These are phyloP conservation scores for Gymnopilus dilepis DNA, from an alignment of 768 basidiomycete species.

Conservation along the genomic window DNA sequence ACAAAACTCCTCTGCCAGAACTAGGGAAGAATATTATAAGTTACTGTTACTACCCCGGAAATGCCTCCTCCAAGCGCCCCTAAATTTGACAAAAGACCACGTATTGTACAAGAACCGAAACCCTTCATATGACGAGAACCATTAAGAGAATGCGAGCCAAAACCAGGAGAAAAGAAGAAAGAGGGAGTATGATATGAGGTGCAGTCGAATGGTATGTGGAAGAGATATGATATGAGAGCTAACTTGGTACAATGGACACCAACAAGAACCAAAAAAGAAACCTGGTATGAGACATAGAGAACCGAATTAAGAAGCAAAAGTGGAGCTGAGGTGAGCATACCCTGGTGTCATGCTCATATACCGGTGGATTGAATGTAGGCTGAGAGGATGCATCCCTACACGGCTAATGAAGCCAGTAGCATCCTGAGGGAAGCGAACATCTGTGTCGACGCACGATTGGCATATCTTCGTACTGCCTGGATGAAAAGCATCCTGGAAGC, in stretches of 20 bases:
- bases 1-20: background rate
- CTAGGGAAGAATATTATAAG: background rate
- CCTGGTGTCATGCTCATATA: background rate
- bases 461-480: too few species aligned
- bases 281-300: background rate
- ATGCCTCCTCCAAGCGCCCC: slow-evolving; percentile 3
- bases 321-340: background rate
- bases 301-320: background rate
- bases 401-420: background rate
- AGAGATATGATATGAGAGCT: background rate
- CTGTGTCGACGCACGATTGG: background rate
- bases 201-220: background rate
- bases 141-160: background rate
- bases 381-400: background rate
- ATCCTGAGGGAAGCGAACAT: background rate
- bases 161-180: background rate
- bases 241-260: background rate
- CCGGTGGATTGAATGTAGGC: background rate
- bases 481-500: background rate
- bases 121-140: slow-evolving; percentile 1
- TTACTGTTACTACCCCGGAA: background rate
- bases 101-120: slow-evolving; percentile 5
- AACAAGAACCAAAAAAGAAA: background rate
- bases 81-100: background rate
- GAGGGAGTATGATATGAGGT: background rate